Base-by-base conservation (phyloP, 2,329 filamentous ascomycete genomes). In the Penicillium sp. region DNA sequence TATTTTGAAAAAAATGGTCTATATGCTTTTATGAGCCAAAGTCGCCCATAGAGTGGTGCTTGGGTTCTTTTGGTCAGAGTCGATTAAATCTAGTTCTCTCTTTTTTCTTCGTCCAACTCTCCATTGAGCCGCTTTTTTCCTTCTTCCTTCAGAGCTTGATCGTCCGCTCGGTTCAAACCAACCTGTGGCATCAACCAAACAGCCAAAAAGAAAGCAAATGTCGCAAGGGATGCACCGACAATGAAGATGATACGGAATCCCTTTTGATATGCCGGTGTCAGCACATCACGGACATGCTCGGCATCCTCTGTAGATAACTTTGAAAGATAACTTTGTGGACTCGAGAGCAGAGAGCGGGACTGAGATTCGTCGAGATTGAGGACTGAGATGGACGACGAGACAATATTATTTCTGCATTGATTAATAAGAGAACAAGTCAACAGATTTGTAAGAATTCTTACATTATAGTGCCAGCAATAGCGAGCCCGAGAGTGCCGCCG, bases 181-280 rank as follows among this genome's bases (percentile, higher is more conserved):
- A 74, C 60, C 53, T 78, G 75, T 13, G 76, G 75, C 67, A 78
- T 77, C 21, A 78, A 60, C 19, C 62, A 64, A 27, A 65, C 52
- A 10, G 73, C 69, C 29, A 78, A 44, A 13, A 72, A 50, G 35
- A 74, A 73, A 0, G 75, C 73, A 1, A 75, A 23, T 0, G 70
- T 70, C 2, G 76, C 70, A 31, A 79, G 59, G 3, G 66, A 64
- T 0, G 76, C 74, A 3, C 72, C 71, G 12, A 77, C 66, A 4
- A 77, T 59, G 57, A 79, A 79, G 6, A 79, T 73, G 29, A 74
- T 72, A 12, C 70, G 67, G 58, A 79, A 78, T 0, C 73, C 77
- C 10, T 66, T 64, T 33, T 68, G 66, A 55, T 79, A 79, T 0
- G 73, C 75, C 1, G 70, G 63, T 21, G 74, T 66, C 12, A 76